Base-by-base conservation (phyloP, 1,284 basidiomycete genomes). In the Stygiomarasmius scandens region DNA sequence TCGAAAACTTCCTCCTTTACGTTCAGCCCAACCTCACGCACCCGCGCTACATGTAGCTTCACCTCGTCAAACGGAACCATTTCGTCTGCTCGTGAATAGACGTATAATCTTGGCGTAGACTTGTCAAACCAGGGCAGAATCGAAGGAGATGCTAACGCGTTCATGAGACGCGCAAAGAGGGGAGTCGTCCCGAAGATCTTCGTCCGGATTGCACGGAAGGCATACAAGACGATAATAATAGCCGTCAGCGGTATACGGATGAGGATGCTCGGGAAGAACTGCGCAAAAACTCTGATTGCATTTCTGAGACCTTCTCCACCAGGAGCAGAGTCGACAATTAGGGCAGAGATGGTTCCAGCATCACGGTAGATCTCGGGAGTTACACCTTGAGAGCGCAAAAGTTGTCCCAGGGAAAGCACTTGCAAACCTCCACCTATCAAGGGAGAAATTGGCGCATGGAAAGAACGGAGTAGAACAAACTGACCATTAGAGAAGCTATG, bases 401-500 rank as follows among this genome's bases (percentile, higher is more conserved):
- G 63, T 22, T 67, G 64, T 38, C 70, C 64, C 1, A 86, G 70
- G 0, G 71, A 69, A 2, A 69, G 62, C 16, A 84, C 64, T 54
- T 80, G 77, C 49, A 67, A 61, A 16, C 69, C 72, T 4, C 84
- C 84, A 43, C 84, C 83, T 85, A 54, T 12, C 5, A 12, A n/a
- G 34, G 11, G 5, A n/a, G 20, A 50, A 56, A 32, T 44, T 60
- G 25, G 43, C 47, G 54, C 1, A 11, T 34, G 23, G 45, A 5
- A 38, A 24, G 56, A 27, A 4, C 58, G 16, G 34, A 52, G n/a
- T 49, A 44, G 47, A 29, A 24, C 2, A 0, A 43, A 54, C 67
- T 24, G 63, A 81, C 84, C 84, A 44, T 86, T 85, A 2, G 83
- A 86, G 60, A 86, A 84, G 0, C 72, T 68, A 55, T 86, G 84